Conservation (phyloP, 495 filamentous ascomycete genomes). For the Penicillium longicatenatum region DNA sequence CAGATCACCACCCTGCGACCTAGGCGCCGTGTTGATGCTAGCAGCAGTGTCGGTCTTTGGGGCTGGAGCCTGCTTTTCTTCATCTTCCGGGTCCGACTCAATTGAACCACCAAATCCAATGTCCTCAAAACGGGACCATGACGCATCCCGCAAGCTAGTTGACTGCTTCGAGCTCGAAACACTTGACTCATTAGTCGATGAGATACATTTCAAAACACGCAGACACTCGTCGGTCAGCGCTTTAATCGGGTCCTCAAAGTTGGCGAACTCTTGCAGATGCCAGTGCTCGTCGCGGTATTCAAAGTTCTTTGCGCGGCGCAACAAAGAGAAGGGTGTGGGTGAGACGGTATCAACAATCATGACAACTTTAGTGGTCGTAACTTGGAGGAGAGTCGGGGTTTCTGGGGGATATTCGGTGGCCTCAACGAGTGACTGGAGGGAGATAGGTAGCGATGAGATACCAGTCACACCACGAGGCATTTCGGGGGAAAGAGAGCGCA, state of each 20-base stretch:
- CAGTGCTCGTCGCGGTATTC: slow-evolving; percentile 88
- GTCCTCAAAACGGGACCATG: slow-evolving; percentile 96
- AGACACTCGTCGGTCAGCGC: slow-evolving; percentile 92
- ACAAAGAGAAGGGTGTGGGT: slow-evolving; percentile 87
- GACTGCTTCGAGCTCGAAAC: slow-evolving; percentile 67
- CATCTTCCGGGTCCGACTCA: slow-evolving; percentile 66
- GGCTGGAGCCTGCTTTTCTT: slow-evolving; percentile 47
- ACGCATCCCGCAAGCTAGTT: slow-evolving; percentile 75
- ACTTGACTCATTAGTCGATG: slow-evolving; percentile 81
- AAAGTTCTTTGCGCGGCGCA: slow-evolving; percentile 91
- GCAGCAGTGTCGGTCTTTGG: slow-evolving; percentile 31
- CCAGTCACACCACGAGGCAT: slow-evolving; percentile 65
- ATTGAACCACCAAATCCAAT: slow-evolving; percentile 82
- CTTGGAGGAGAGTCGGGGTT: slow-evolving; percentile 73
- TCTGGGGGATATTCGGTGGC: slow-evolving; percentile 95
- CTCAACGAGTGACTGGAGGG: slow-evolving; percentile 83
- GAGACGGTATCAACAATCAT: slow-evolving; percentile 98
- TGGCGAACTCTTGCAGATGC: slow-evolving; percentile 78
- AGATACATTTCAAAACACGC: slow-evolving; percentile 85
- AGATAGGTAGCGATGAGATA: slow-evolving; percentile 84
- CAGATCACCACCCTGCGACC: slow-evolving; percentile 60
- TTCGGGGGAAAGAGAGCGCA: slow-evolving; percentile 85
- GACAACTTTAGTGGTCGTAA: slow-evolving; percentile 81
- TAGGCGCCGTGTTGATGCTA: slow-evolving; percentile 59
- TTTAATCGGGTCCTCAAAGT: slow-evolving; percentile 85